Percentiles rank a stretch among this genome's conserved stretches.
Evolutionary conservation across 352 stramenopile species (phyloP).

Genomic region (Phytopythium sindhum): DNA sequence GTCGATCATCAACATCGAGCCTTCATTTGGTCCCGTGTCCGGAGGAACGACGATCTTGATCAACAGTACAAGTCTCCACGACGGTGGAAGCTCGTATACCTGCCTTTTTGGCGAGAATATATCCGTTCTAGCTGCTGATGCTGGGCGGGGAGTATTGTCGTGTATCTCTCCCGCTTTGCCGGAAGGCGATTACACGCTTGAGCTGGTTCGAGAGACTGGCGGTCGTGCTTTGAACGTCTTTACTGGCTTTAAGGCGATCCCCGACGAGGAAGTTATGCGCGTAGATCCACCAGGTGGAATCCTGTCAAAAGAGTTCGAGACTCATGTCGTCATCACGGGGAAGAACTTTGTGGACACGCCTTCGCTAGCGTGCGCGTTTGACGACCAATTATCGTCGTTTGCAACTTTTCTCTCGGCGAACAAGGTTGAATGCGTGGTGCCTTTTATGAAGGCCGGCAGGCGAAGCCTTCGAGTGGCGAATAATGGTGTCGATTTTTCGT

Average conservation of each 20-base stretch:
- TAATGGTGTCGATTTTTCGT: conserved; percentile 52
- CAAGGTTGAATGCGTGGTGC: conserved; percentile 51
- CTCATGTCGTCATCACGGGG: conserved; percentile 31
- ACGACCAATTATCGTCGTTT: conserved; percentile 17
- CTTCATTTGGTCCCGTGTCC: conserved; percentile 26
- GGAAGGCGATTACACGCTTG: conserved; percentile 22
- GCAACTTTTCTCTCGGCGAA: conserved; percentile 39
- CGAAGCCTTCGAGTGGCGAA: conserved; percentile 49
- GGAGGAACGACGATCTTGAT: conserved; percentile 29
- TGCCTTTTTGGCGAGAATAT: not conserved
- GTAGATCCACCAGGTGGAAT: conserved; percentile 27
- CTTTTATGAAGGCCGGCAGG: conserved; percentile 35
- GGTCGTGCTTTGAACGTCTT: conserved; percentile 23
- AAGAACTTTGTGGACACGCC: conserved; percentile 49
- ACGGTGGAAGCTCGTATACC: conserved; percentile 15
- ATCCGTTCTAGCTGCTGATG: not conserved
- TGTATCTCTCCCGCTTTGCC: conserved; percentile 29
- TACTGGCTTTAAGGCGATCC: conserved; percentile 28
- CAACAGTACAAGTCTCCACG: conserved; percentile 22
- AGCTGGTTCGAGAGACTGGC: conserved; percentile 22
- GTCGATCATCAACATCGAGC: conserved; percentile 13
- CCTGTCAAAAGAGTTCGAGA: conserved; percentile 12
- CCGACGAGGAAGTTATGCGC: conserved; percentile 24
- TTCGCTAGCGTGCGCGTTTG: conserved; percentile 43
- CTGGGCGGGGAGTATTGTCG: not conserved